Evolutionary conservation across 768 basidiomycete genomes (phyloP).

Genomic region (Suillus clintonianus): DNA sequence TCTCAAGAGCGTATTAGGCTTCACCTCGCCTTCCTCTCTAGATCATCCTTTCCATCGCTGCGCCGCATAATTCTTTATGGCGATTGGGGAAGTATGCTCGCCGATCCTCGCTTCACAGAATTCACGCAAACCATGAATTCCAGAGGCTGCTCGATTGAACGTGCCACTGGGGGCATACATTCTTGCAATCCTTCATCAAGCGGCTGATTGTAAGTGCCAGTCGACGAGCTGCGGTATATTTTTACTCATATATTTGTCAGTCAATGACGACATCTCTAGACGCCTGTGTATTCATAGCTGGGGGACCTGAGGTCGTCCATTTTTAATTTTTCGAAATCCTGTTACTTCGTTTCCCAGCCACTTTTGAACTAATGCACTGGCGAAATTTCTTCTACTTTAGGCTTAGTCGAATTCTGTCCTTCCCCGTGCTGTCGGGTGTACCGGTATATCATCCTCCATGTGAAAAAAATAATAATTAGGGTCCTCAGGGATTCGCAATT

Average conservation of each 20-base stretch:
- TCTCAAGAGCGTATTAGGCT: slow-evolving; percentile 43
- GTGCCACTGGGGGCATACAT: slow-evolving; percentile 10
- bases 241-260: background rate
- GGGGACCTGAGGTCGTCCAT: too few relatives aligned
- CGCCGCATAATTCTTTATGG: slow-evolving; percentile 50
- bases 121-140: slow-evolving; percentile 33
- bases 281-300: background rate
- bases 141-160: slow-evolving; percentile 33
- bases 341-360: background rate
- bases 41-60: slow-evolving; percentile 47
- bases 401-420: background rate
- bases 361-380: background rate
- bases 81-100: slow-evolving; percentile 46
- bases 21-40: slow-evolving; percentile 49
- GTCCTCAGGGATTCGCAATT: background rate
- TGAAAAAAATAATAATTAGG: background rate
- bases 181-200: background rate
- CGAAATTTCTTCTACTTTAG: background rate
- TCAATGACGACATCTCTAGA: background rate
- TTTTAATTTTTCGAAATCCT: background rate
- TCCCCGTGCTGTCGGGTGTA: background rate
- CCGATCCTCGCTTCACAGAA: slow-evolving; percentile 38
- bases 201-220: background rate
- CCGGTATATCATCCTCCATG: background rate
- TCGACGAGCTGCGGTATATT: background rate